Evolutionary conservation across 768 basidiomycete species (phyloP).

Genomic region (Leccinum sublutescens): DNA sequence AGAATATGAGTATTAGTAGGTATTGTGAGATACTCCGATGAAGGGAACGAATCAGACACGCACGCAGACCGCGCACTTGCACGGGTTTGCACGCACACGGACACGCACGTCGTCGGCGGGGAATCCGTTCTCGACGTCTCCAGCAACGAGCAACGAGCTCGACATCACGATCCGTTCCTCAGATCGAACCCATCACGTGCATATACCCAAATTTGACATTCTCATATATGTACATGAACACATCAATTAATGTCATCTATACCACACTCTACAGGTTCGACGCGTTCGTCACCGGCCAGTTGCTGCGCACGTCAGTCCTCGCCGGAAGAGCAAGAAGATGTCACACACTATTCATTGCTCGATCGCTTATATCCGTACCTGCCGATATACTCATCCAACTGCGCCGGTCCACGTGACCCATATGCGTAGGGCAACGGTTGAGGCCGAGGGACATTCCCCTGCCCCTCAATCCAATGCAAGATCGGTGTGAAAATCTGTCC

Average conservation of each 20-base stretch:
- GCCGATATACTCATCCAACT: slow-evolving; percentile 71
- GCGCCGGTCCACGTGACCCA: slow-evolving; percentile 91
- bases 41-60: slow-evolving; percentile 22
- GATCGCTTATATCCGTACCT: slow-evolving; percentile 78
- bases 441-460: slow-evolving; percentile 49
- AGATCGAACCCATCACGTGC: slow-evolving; percentile 32
- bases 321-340: neutral
- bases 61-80: slow-evolving; percentile 14
- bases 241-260: neutral
- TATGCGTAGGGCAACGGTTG: slow-evolving; percentile 71
- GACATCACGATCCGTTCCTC: slow-evolving; percentile 29
- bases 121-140: slow-evolving; percentile 25
- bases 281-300: slow-evolving; percentile 27
- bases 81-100: neutral
- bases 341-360: slow-evolving; percentile 53
- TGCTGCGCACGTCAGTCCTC: slow-evolving; percentile 12
- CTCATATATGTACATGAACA: neutral
- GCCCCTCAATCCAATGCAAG: slow-evolving; percentile 93
- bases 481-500: slow-evolving; percentile 88
- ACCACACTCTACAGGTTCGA: slow-evolving; percentile 23
- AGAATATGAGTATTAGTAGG: slow-evolving; percentile 10
- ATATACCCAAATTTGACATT: slow-evolving; percentile 9
- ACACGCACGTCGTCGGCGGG: slow-evolving; percentile 27
- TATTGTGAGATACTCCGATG: slow-evolving; percentile 8
- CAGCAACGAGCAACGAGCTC: slow-evolving; percentile 13